Percentiles rank a stretch among this genome's conserved stretches.
phyloP scores from a whole-genome alignment of 163 green algal genomes.

The Coccomyxa subellipsoidea region DNA sequence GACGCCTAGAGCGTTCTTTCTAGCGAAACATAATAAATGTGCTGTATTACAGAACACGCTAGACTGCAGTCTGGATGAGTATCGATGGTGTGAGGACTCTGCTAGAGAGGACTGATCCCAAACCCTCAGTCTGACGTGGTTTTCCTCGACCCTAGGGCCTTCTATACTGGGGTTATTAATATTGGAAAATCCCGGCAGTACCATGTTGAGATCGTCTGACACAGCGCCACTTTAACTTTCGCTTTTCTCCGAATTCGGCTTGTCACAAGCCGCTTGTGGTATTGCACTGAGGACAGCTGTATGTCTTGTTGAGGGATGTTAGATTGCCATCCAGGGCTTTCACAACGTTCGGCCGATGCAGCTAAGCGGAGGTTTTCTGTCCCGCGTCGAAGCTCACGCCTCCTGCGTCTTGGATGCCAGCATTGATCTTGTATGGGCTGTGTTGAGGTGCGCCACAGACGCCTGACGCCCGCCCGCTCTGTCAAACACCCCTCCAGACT shows the following conservation, averaged over 20 bases:
- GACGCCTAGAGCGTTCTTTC: background rate
- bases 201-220: too few relatives aligned
- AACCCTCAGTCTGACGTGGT: too few relatives aligned
- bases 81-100: too few relatives aligned
- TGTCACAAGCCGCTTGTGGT: background rate
- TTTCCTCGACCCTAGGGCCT: too few relatives aligned
- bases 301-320: background rate
- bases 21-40: background rate
- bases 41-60: background rate
- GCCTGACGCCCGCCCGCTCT: background rate
- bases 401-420: background rate
- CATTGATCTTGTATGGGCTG: background rate
- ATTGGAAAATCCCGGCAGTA: too few relatives aligned
- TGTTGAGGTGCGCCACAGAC: background rate
- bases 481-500: too few relatives aligned
- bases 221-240: too few relatives aligned
- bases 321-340: background rate
- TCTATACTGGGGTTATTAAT: too few relatives aligned
- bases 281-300: background rate
- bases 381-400: background rate
- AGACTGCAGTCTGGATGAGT: too few relatives aligned
- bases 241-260: too few relatives aligned
- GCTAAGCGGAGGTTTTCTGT: background rate
- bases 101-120: too few relatives aligned
- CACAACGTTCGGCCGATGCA: background rate